Evolutionary conservation across 345 rosid genomes (phyloP), one percentile per base, ranked within the genome.

Genomic region (Bruguiera gymnorhiza): DNA sequence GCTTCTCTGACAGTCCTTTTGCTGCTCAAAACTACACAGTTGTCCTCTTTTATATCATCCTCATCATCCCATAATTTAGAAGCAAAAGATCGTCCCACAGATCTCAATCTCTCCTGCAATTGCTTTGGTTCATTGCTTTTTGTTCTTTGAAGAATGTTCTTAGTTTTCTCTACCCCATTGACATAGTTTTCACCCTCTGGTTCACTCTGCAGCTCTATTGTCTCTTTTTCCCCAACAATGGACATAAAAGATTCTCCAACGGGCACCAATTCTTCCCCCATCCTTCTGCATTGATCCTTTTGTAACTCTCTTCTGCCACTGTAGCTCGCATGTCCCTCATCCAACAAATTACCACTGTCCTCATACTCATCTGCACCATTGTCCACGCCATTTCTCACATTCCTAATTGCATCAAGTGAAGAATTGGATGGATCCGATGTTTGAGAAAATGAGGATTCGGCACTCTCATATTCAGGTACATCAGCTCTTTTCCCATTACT

Each of bases 401-500:
- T 66, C 31, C 79, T 71, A 69, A 31, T 60, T 20, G 19, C 29
- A 59, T 37, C 67, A 46, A 70, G 65, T n/a, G 63, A 66, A 70
- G 73, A 63, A 62, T 71, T 73, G 74, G 67, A 73, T 59, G 61
- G 65, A 71, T 69, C 82, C 43, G 85, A 60, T 16, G 51, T 50
- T 32, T 29, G 53, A 19, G 86, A 75, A 85, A 86, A 83, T 13
- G 88, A 84, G 53, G 94, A 82, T 52, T 65, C 84, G 0, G 80
- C 80, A 68, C 83, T 83, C 8, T 67, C 84, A 75, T 80, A 79
- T 62, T 82, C 87, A 9, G 70, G 78, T 29, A 75, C 55, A 53
- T 69, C 65, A 64, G 30, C 66, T 27, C 59, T 71, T 30, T 73
- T 65, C 39, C 32, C 74, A 19, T 62, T 23, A 23, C 64, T 67